phyloP scores from a whole-genome alignment of 1,139 yeast species.

The Saccharomyces hybrid region DNA sequence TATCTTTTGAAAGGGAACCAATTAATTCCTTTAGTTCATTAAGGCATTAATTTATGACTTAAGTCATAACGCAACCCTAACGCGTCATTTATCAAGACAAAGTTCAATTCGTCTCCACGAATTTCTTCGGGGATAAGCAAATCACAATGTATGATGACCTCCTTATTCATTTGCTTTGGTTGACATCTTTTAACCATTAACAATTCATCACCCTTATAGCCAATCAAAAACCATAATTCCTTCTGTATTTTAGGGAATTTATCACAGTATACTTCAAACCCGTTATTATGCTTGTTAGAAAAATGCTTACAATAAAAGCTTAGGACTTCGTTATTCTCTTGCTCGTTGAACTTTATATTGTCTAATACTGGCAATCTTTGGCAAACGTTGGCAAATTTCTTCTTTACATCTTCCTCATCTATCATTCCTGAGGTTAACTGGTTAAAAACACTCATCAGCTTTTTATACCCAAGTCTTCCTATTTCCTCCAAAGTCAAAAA shows the following conservation, averaged over 20 bases:
- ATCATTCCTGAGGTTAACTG: conserved; percentile 11
- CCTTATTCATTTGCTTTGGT: conserved; percentile 40
- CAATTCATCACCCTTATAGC: conserved; percentile 48
- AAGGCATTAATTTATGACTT: background rate
- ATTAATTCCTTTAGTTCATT: background rate
- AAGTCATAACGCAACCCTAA: conserved; percentile 42
- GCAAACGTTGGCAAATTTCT: conserved; percentile 40
- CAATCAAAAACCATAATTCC: conserved; percentile 85
- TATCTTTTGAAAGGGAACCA: background rate
- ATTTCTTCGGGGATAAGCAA: conserved; percentile 42
- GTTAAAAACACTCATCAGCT: conserved; percentile 10
- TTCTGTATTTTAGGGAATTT: conserved; percentile 85
- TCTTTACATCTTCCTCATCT: conserved; percentile 15
- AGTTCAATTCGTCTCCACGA: conserved; percentile 38
- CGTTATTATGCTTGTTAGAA: conserved; percentile 47
- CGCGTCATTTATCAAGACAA: conserved; percentile 60
- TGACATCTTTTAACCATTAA: conserved; percentile 59
- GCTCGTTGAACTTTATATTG: conserved; percentile 26
- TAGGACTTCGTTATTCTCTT: conserved; percentile 34
- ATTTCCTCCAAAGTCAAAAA: conserved; percentile 27
- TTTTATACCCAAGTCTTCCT: conserved; percentile 27
- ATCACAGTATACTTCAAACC: conserved; percentile 65
- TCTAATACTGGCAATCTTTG: conserved; percentile 42
- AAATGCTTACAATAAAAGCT: conserved; percentile 46
- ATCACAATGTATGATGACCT: conserved; percentile 41